These are phyloP conservation scores for Bisporella sp. DNA, from an alignment of 2,329 filamentous ascomycete genomes.

Conservation along the genomic window DNA sequence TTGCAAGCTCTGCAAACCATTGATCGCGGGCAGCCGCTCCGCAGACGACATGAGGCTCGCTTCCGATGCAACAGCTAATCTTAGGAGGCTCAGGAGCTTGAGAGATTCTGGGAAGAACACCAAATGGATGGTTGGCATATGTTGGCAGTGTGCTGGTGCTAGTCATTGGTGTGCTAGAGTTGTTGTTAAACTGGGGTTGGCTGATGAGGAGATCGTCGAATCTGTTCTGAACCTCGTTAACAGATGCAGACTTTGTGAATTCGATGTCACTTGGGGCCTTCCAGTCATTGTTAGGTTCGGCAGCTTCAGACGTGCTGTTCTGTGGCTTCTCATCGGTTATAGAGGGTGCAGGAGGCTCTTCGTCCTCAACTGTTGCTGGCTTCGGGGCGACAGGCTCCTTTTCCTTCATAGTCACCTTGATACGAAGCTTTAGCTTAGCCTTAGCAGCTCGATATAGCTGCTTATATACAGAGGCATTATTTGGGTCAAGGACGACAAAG, in stretches of 20 bases:
- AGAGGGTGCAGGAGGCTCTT: slow-evolving; percentile 23
- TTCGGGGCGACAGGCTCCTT: slow-evolving; percentile 27
- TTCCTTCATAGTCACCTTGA: slow-evolving; percentile 55
- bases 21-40: slow-evolving; percentile 24
- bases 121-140: background rate
- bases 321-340: slow-evolving; percentile 10
- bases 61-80: slow-evolving; percentile 12
- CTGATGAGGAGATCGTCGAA: slow-evolving; percentile 23
- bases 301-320: slow-evolving; percentile 3
- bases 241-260: slow-evolving; percentile 11
- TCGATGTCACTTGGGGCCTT: slow-evolving; percentile 8
- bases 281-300: slow-evolving; percentile 2
- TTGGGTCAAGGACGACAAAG: slow-evolving; percentile 72
- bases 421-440: slow-evolving; percentile 94
- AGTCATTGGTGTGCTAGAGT: background rate
- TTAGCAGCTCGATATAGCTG: slow-evolving; percentile 95
- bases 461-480: slow-evolving; percentile 83
- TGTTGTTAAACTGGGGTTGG: slow-evolving; percentile 8
- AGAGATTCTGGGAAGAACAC: background rate
- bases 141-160: slow-evolving; percentile 7
- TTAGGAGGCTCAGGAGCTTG: slow-evolving; percentile 8
- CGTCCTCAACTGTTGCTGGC: slow-evolving; percentile 44
- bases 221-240: slow-evolving; percentile 22
- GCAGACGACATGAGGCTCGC: slow-evolving; percentile 19
- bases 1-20: slow-evolving; percentile 27